phyloP scores from a whole-genome alignment of 495 filamentous ascomycete genomes.

The Aspergillus diversus region DNA sequence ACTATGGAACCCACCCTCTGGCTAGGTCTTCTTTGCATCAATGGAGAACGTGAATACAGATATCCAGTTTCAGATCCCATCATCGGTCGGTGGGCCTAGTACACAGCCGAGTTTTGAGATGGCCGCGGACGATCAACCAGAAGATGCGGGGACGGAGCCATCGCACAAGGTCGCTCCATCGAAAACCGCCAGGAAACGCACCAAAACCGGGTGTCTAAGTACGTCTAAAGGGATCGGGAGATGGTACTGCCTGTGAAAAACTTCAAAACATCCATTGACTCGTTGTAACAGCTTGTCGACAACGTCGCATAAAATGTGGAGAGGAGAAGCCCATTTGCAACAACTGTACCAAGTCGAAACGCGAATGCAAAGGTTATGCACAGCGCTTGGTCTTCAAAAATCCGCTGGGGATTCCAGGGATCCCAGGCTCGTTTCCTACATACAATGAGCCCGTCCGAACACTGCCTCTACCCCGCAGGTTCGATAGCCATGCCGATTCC shows the following conservation, averaged over 20 bases:
- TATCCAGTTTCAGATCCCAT: slow-evolving; percentile 7
- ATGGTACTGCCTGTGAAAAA: not conserved
- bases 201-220: slow-evolving; percentile 97
- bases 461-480: slow-evolving; percentile 28
- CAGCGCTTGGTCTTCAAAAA: slow-evolving; percentile 92
- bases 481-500: slow-evolving; percentile 27
- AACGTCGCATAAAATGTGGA: slow-evolving; percentile 95
- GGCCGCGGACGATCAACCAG: slow-evolving; percentile 4
- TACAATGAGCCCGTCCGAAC: slow-evolving; percentile 27
- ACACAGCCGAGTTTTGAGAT: slow-evolving; percentile 8
- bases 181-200: slow-evolving; percentile 64
- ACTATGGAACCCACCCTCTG: slow-evolving; percentile 22
- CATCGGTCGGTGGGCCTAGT: slow-evolving; percentile 2
- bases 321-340: slow-evolving; percentile 90
- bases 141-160: slow-evolving; percentile 2
- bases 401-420: slow-evolving; percentile 63
- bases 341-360: slow-evolving; percentile 94
- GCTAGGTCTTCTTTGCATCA: slow-evolving; percentile 3
- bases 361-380: slow-evolving; percentile 92
- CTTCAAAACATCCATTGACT: slow-evolving; percentile 6
- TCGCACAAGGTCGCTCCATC: slow-evolving; percentile 25
- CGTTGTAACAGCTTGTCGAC: slow-evolving; percentile 73
- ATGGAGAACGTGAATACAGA: slow-evolving; percentile 24
- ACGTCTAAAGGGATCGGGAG: slow-evolving; percentile 39
- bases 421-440: slow-evolving; percentile 23